These are phyloP conservation scores for Carex parvula DNA, from an alignment of 176 grass and related monocot genomes.

Conservation along the genomic window DNA sequence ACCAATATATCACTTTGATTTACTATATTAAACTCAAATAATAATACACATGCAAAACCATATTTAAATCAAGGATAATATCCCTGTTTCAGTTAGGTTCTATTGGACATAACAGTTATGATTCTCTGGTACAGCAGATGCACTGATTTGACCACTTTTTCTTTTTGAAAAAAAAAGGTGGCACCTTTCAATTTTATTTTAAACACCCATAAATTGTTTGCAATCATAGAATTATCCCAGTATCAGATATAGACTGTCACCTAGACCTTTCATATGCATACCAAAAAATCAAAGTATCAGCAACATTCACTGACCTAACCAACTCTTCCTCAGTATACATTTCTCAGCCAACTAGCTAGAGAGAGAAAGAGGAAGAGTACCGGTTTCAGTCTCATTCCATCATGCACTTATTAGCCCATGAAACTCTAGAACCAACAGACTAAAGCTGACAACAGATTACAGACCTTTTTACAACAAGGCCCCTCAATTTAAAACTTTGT, in stretches of 20 bases:
- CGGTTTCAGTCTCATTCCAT: not conserved
- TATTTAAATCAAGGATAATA: not conserved
- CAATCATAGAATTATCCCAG: not conserved
- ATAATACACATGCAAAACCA: not conserved
- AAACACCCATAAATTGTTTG: not conserved
- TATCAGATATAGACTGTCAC: not conserved
- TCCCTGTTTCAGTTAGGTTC: not conserved
- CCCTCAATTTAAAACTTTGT: not conserved
- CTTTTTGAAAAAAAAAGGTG: not conserved
- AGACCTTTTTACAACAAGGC: not conserved
- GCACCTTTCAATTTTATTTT: not conserved
- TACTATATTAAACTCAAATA: constrained; percentile 14
- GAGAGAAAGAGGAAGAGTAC: no score
- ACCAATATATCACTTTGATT: constrained; percentile 32
- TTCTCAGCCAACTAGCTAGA: no score
- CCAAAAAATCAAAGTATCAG: not conserved
- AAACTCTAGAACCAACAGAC: not conserved
- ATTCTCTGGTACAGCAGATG: not conserved
- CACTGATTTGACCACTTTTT: not conserved
- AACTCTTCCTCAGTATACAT: not conserved
- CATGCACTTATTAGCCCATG: no score
- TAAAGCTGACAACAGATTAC: not conserved
- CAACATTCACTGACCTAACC: not conserved
- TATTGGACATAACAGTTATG: not conserved
- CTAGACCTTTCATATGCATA: not conserved